phyloP scores from a whole-genome alignment of 768 basidiomycete genomes.

The Rhodocollybia butyracea region DNA sequence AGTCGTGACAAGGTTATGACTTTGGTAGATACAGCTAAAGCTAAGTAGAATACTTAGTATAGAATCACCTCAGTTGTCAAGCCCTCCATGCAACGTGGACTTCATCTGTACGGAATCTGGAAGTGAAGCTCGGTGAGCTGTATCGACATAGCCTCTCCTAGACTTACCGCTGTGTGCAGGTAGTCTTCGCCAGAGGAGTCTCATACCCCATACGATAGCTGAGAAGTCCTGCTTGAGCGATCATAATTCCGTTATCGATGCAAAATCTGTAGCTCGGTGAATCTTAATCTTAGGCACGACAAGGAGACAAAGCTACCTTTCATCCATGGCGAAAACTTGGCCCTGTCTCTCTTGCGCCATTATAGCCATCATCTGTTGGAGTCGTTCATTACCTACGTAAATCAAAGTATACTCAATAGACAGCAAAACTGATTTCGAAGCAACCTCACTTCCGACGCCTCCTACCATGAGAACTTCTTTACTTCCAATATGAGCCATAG shows the following conservation, averaged over 20 bases:
- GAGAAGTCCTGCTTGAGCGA: slow-evolving; percentile 94
- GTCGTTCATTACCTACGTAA: slow-evolving; percentile 74
- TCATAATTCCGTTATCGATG: slow-evolving; percentile 99
- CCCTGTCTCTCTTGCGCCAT: slow-evolving; percentile 93
- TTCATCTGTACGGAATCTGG: slow-evolving; percentile 91
- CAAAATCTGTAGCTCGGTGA: slow-evolving; percentile 71
- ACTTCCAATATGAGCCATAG: slow-evolving; percentile 98
- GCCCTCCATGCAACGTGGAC: slow-evolving; percentile 89
- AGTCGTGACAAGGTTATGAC: not conserved
- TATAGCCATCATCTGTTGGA: slow-evolving; percentile 98
- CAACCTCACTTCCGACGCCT: slow-evolving; percentile 92
- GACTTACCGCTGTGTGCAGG: slow-evolving; percentile 88
- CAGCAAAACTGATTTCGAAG: too few relatives aligned
- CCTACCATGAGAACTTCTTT: slow-evolving; percentile 97
- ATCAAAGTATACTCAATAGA: not conserved
- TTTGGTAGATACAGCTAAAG: slow-evolving; percentile 3
- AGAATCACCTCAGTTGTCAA: slow-evolving; percentile 24
- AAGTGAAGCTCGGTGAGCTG: not conserved
- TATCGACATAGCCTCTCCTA: not conserved
- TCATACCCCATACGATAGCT: slow-evolving; percentile 86
- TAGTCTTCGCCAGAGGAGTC: slow-evolving; percentile 76
- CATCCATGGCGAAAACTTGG: slow-evolving; percentile 91
- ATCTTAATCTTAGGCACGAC: not conserved
- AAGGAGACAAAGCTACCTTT: slow-evolving; percentile 51
- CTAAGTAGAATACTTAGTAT: not conserved